phyloP scores from a whole-genome alignment of 75 land plant species.

The Cunninghamia lanceolata region DNA sequence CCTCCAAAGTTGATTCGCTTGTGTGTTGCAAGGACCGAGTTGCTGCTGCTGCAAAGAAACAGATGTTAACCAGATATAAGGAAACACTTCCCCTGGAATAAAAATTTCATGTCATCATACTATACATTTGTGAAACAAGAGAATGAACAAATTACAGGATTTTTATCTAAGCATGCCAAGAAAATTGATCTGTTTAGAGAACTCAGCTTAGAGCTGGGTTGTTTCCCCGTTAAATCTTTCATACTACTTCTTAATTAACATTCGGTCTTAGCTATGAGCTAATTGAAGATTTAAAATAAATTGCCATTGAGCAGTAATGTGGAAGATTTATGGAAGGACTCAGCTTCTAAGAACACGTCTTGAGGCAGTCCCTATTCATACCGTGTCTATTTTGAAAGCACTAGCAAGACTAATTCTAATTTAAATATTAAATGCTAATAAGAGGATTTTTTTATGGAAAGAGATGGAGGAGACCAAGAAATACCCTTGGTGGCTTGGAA shows the following conservation, averaged over 20 bases:
- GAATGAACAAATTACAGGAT: not conserved
- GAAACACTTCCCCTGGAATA: constrained; percentile 6
- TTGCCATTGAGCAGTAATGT: no score
- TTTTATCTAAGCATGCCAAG: not conserved
- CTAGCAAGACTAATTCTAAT: no score
- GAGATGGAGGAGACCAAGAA: no score
- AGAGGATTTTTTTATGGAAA: no score
- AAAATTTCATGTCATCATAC: not conserved
- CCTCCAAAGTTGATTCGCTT: constrained; percentile 8
- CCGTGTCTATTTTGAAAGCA: no score
- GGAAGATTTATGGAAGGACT: no score
- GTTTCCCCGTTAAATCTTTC: not conserved
- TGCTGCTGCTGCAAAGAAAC: constrained; percentile 5
- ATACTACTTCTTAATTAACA: not conserved
- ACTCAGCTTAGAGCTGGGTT: not conserved
- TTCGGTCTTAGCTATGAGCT: no score
- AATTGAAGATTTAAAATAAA: no score
- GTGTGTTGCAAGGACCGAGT: not conserved
- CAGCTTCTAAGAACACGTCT: no score
- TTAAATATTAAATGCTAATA: no score
- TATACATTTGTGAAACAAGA: not conserved
- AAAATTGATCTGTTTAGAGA: not conserved
- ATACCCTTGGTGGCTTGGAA: no score
- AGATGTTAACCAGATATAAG: constrained; percentile 8
- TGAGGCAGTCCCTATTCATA: no score